Conservation (phyloP, 2,329 filamentous ascomycete species). For the Lachnellula suecica region DNA sequence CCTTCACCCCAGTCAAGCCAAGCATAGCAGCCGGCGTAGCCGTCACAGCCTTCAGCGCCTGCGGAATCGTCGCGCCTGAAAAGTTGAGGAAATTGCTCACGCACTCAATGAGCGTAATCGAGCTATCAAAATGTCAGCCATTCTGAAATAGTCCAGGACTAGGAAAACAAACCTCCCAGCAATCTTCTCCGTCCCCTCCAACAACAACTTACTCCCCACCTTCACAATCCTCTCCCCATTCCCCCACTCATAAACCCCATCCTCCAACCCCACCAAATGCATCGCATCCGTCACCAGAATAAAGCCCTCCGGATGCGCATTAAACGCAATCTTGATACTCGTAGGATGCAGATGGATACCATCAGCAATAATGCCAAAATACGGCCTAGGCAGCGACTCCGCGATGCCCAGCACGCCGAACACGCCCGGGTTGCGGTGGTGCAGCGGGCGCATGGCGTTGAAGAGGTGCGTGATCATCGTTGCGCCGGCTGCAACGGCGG, state of each 20-base stretch:
- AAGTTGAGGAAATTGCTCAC: conserved; percentile 79
- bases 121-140: conserved; percentile 41
- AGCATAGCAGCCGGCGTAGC: conserved; percentile 76
- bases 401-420: conserved; percentile 79
- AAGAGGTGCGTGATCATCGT: conserved; percentile 92
- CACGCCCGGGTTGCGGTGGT: conserved; percentile 87
- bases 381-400: conserved; percentile 58
- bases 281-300: conserved; percentile 93
- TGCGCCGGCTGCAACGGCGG: conserved; percentile 70
- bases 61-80: conserved; percentile 66
- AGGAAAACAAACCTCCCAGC: conserved; percentile 59
- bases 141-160: conserved; percentile 21
- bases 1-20: conserved; percentile 66
- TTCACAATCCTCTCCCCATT: conserved; percentile 71
- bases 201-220: conserved; percentile 67
- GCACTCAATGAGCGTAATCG: conserved; percentile 75
- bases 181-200: conserved; percentile 78
- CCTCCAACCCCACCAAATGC: conserved; percentile 79
- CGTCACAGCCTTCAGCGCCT: conserved; percentile 72
- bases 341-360: conserved; percentile 89
- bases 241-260: conserved; percentile 83
- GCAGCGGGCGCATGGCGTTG: conserved; percentile 89
- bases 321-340: conserved; percentile 85
- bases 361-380: conserved; percentile 86
- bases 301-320: conserved; percentile 79